Evolutionary conservation across 1,284 basidiomycete genomes (phyloP).

Genomic region (Cerioporus squamosus): DNA sequence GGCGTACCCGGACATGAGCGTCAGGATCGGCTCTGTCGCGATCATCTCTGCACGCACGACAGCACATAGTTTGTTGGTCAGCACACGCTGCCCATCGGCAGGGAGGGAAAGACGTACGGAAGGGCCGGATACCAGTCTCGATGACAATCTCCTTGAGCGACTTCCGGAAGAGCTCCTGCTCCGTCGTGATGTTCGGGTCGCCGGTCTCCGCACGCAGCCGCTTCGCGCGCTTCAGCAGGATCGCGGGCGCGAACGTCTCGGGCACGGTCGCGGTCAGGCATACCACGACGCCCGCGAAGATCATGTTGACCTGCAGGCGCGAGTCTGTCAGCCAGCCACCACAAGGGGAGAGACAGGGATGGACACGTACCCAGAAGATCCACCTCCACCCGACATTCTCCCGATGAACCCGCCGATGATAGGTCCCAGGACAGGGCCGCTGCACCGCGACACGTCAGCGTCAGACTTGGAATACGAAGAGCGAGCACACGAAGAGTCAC

Average conservation of each 20-base stretch:
- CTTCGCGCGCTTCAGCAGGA: constrained; percentile 41
- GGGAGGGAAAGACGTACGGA: constrained; percentile 33
- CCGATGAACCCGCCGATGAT: constrained; percentile 54
- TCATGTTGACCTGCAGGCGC: constrained; percentile 41
- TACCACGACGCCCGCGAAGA: constrained; percentile 55
- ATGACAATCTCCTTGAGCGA: constrained; percentile 52
- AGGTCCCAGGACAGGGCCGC: constrained; percentile 65
- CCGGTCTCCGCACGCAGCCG: constrained; percentile 44
- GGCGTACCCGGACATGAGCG: constrained; percentile 70
- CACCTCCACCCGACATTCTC: constrained; percentile 48
- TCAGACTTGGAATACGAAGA: not conserved
- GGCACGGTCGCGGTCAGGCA: constrained; percentile 44
- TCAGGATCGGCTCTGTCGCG: constrained; percentile 66
- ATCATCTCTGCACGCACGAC: constrained; percentile 52
- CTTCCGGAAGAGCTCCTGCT: constrained; percentile 67
- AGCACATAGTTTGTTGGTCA: too few species aligned
- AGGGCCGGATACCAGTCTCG: constrained; percentile 44
- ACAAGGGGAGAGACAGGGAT: not conserved
- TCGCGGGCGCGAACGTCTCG: constrained; percentile 63
- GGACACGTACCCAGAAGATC: constrained; percentile 43
- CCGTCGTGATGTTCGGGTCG: constrained; percentile 53
- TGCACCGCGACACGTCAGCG: not conserved
- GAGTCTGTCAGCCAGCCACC: too few species aligned
- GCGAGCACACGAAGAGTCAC: not conserved
- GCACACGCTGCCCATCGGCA: too few species aligned